These are phyloP conservation scores for Termitomyces sp. DNA, from an alignment of 768 basidiomycete species.

Conservation along the genomic window DNA sequence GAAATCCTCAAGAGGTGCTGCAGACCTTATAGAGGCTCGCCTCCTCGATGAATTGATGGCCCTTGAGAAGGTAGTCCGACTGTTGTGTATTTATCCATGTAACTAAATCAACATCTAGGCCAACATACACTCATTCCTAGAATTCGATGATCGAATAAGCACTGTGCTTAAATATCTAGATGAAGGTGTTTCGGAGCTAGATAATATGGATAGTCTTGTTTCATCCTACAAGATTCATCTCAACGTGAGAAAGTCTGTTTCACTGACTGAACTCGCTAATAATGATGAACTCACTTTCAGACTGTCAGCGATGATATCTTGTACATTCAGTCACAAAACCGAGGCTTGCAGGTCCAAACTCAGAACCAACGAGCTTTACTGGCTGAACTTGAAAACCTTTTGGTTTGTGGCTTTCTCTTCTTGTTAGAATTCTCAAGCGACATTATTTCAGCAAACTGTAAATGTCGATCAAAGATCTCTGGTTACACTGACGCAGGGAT, in stretches of 20 bases:
- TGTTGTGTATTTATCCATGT: neutral
- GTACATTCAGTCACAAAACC: conserved; percentile 94
- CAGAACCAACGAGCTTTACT: conserved; percentile 90
- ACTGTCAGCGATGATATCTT: conserved; percentile 93
- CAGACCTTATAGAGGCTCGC: conserved; percentile 89
- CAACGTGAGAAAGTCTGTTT: conserved; percentile 56
- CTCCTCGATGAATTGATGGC: conserved; percentile 88
- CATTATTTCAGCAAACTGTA: conserved; percentile 72
- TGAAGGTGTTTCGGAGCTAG: conserved; percentile 83
- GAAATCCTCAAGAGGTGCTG: conserved; percentile 65
- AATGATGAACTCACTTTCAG: conserved; percentile 38
- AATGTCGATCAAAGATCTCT: conserved; percentile 83
- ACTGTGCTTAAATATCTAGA: conserved; percentile 87
- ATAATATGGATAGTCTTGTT: conserved; percentile 84
- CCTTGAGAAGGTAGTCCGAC: conserved; percentile 72
- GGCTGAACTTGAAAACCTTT: conserved; percentile 79
- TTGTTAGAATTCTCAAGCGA: neutral
- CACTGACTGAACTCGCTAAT: neutral
- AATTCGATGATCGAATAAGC: conserved; percentile 88
- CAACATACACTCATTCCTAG: conserved; percentile 95
- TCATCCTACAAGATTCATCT: conserved; percentile 96
- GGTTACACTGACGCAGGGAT: conserved; percentile 80
- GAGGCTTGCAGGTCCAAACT: conserved; percentile 95
- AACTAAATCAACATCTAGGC: conserved; percentile 48
- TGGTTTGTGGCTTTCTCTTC: conserved; percentile 33